Conservation (phyloP, 768 basidiomycete species). For the Tylopilus subfusipes region DNA sequence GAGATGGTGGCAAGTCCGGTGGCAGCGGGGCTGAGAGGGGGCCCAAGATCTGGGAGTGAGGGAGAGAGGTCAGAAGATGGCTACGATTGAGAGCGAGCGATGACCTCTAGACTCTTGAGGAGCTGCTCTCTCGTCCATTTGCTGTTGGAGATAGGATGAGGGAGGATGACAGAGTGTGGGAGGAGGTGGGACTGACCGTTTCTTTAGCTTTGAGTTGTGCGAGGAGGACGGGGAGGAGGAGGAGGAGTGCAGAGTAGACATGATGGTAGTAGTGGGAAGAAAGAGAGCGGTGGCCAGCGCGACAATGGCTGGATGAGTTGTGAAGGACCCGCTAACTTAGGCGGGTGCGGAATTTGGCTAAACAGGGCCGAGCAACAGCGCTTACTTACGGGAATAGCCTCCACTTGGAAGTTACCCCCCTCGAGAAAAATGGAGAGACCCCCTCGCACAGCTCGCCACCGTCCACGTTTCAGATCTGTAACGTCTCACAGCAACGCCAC, state of each 20-base stretch:
- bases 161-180: slow-evolving; percentile 13
- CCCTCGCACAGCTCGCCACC: slow-evolving; percentile 12
- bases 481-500: too few species aligned
- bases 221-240: too few species aligned
- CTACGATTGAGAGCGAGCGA: background rate
- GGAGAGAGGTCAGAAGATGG: slow-evolving; percentile 17
- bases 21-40: slow-evolving; percentile 40
- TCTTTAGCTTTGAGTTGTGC: slow-evolving; percentile 31
- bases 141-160: slow-evolving; percentile 28
- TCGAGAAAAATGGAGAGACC: background rate
- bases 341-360: slow-evolving; percentile 35
- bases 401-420: background rate
- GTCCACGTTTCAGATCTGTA: slow-evolving; percentile 20
- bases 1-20: slow-evolving; percentile 43
- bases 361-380: slow-evolving; percentile 36
- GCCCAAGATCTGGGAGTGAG: slow-evolving; percentile 37
- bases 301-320: slow-evolving; percentile 41
- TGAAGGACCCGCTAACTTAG: slow-evolving; percentile 27
- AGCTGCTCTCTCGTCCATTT: slow-evolving; percentile 39
- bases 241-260: slow-evolving; percentile 29
- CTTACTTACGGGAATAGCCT: slow-evolving; percentile 30
- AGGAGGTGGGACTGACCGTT: slow-evolving; percentile 28
- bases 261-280: slow-evolving; percentile 38
- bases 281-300: slow-evolving; percentile 38
- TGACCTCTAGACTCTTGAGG: slow-evolving; percentile 40